Evolutionary conservation across 2,329 filamentous ascomycete species (phyloP).

Genomic region (Fusarium hostae): DNA sequence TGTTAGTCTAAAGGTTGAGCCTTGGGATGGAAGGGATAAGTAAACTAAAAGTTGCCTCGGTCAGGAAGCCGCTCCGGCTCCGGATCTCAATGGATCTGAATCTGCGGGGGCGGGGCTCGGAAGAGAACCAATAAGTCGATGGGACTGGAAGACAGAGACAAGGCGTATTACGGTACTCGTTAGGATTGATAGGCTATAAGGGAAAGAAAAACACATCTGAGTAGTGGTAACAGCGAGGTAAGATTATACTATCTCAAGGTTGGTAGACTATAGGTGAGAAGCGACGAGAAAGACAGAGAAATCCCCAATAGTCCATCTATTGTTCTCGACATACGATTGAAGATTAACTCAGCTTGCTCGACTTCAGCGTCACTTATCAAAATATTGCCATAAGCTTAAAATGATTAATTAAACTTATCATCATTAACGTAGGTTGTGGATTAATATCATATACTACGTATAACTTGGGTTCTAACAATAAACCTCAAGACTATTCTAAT

Average conservation of each 20-base stretch:
- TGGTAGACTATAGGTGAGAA: too few relatives aligned
- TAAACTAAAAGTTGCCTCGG: slow-evolving; percentile 16
- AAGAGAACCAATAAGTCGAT: not conserved
- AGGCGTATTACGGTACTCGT: not conserved
- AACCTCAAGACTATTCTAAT: not conserved
- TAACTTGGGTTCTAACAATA: not conserved
- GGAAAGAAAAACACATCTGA: not conserved
- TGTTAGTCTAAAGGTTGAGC: not conserved
- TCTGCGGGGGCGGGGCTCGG: slow-evolving; percentile 39
- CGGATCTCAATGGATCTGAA: slow-evolving; percentile 27
- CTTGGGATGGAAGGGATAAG: slow-evolving; percentile 11
- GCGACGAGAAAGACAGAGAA: not conserved
- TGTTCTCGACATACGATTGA: not conserved
- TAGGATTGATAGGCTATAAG: not conserved
- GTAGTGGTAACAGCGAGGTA: not conserved
- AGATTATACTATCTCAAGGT: not conserved
- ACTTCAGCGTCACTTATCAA: not conserved
- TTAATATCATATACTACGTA: not conserved
- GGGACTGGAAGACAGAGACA: not conserved
- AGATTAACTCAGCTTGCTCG: not conserved
- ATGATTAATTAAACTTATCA: not conserved
- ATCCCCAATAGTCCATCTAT: not conserved
- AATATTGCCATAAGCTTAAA: too few relatives aligned
- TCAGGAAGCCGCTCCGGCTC: slow-evolving; percentile 32
- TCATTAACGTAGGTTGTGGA: too few relatives aligned